Conservation (phyloP, 106 monocot genomes). For the Triglochin maritima region DNA sequence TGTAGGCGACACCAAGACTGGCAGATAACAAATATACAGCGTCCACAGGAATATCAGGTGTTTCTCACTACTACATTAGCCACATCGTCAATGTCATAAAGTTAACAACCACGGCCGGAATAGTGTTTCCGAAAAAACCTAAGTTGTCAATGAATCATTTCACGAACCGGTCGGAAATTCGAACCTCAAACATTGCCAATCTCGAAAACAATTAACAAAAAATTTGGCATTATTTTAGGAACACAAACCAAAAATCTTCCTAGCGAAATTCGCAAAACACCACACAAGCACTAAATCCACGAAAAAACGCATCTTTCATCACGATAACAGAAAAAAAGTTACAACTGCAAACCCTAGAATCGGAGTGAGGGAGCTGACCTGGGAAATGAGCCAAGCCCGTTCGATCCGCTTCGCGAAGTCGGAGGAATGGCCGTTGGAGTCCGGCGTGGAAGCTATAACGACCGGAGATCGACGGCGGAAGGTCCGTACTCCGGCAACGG, state of each 20-base stretch:
- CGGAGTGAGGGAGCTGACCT: constrained; percentile 23
- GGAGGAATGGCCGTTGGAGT: constrained; percentile 10
- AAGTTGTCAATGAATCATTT: too few relatives aligned
- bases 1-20: too few relatives aligned
- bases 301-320: neutral
- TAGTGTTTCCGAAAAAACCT: too few relatives aligned
- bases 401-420: constrained; percentile 50
- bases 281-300: neutral
- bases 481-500: too few relatives aligned
- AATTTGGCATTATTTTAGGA: neutral
- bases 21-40: too few relatives aligned
- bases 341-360: neutral
- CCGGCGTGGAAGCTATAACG: constrained; percentile 10
- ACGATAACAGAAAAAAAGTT: neutral
- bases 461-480: too few relatives aligned
- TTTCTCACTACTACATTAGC: too few relatives aligned
- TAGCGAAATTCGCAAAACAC: neutral
- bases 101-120: too few relatives aligned
- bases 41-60: too few relatives aligned
- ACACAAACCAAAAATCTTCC: neutral
- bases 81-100: too few relatives aligned
- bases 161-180: too few relatives aligned
- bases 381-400: constrained; percentile 75
- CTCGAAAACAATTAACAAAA: neutral
- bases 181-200: neutral